Base-by-base conservation (phyloP, 2,329 filamentous ascomycete species). In the Alternaria panax region DNA sequence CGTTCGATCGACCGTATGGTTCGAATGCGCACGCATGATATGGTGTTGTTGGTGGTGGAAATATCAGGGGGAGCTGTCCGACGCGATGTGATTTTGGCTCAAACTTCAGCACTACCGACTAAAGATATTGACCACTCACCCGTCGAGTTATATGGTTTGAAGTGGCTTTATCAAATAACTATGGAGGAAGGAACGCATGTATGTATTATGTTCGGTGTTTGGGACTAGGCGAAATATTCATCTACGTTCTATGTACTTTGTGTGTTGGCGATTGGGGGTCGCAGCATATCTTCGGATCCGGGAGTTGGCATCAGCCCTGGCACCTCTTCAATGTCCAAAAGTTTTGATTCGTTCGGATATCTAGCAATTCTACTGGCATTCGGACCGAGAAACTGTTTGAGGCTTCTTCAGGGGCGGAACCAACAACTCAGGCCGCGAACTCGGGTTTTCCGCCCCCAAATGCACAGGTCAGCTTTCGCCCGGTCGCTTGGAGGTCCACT, bases 11-110 rank as follows among this genome's bases (percentile, higher is more conserved):
- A n/a, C 18, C 16, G n/a, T 3, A 24, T 28, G 41, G 42, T 18
- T 36, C 34, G 27, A 16, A 41, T 48, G 54, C 48, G 40, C 32
- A 47, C 22, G 55, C 55, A 58, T 58, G 27, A 40, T 28, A 54
- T 36, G 55, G 55, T 42, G 50, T 58, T 58, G 41, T 32, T 18
- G 27, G 42, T n/a, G n/a, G n/a, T n/a, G 32, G 47, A 24, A 57
- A 47, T 34, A 22, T 22, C 2, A 14, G 40, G 20, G 41, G 27
- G 7, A n/a, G n/a, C n/a, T n/a, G n/a, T n/a, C n/a, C n/a, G n/a
- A n/a, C n/a, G n/a, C n/a, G n/a, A n/a, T n/a, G n/a, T n/a, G n/a
- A n/a, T n/a, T n/a, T n/a, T n/a, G n/a, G n/a, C n/a, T n/a, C n/a
- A n/a, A n/a, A n/a, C n/a, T n/a, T n/a, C n/a, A n/a, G n/a, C n/a